Conservation (phyloP, 208 protist species). For the Trypanosoma scelopori region DNA sequence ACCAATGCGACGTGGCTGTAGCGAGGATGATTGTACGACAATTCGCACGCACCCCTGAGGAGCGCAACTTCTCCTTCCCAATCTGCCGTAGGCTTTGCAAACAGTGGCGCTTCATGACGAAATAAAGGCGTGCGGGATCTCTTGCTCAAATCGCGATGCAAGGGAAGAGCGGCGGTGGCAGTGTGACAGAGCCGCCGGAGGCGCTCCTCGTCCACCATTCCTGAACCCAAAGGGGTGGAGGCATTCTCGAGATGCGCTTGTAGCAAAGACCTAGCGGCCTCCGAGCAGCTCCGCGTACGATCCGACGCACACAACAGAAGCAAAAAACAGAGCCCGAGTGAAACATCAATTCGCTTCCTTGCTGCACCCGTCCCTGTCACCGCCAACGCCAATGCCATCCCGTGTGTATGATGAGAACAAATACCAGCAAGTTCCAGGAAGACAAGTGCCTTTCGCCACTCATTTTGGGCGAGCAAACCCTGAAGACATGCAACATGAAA, state of each 20-base stretch:
- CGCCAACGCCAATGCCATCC: neutral
- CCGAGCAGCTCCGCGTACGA: conserved; percentile 21
- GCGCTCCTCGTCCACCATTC: neutral
- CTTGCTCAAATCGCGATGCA: neutral
- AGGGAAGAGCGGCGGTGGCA: neutral
- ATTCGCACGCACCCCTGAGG: neutral
- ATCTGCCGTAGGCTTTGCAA: neutral
- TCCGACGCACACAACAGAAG: conserved; percentile 30
- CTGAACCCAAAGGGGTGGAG: neutral
- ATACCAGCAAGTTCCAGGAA: conserved; percentile 5
- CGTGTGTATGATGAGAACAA: neutral
- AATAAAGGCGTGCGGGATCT: conserved; percentile 2
- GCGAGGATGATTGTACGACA: conserved; percentile 9
- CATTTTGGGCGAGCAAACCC: conserved; percentile 23
- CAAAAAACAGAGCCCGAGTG: conserved; percentile 5
- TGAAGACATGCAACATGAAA: conserved; percentile 20
- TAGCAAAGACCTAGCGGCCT: conserved; percentile 5
- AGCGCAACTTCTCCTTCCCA: neutral
- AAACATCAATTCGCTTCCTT: neutral
- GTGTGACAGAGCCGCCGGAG: conserved; percentile 2
- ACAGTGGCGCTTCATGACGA: conserved; percentile 9
- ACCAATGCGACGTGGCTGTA: conserved; percentile 13
- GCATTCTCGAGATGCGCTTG: neutral
- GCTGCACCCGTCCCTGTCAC: too few relatives aligned
- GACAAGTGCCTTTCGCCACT: conserved; percentile 23